These are phyloP conservation scores for Colletotrichum truncatum DNA, from an alignment of 2,329 filamentous ascomycete genomes.

Conservation along the genomic window DNA sequence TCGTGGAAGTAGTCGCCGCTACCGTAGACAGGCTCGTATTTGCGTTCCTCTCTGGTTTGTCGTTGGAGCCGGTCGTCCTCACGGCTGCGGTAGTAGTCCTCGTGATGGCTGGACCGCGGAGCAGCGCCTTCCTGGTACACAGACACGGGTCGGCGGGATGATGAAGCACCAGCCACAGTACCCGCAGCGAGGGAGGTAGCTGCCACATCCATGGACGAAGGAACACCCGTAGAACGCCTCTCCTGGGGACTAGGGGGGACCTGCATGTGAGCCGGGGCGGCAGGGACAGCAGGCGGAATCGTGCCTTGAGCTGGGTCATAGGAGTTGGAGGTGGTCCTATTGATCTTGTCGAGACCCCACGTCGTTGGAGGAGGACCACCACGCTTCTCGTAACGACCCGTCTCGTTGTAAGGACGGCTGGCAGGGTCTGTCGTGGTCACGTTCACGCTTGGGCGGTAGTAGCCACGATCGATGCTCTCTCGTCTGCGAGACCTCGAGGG, in stretches of 20 bases:
- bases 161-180: slow-evolving; percentile 34
- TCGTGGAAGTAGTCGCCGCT: slow-evolving; percentile 52
- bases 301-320: slow-evolving; percentile 61
- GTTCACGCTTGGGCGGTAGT: slow-evolving; percentile 65
- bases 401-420: slow-evolving; percentile 38
- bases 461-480: slow-evolving; percentile 64
- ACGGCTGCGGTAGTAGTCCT: slow-evolving; percentile 58
- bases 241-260: slow-evolving; percentile 46
- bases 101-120: slow-evolving; percentile 52
- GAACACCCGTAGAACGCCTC: slow-evolving; percentile 28
- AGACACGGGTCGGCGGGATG: slow-evolving; percentile 55
- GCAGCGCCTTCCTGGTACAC: slow-evolving; percentile 60
- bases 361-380: slow-evolving; percentile 73
- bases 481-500: slow-evolving; percentile 52
- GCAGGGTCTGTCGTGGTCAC: slow-evolving; percentile 28
- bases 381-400: slow-evolving; percentile 47
- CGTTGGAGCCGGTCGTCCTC: slow-evolving; percentile 57
- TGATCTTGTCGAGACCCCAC: slow-evolving; percentile 76
- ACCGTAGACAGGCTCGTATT: slow-evolving; percentile 42
- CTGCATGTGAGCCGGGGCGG: slow-evolving; percentile 42
- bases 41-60: slow-evolving; percentile 51
- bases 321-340: slow-evolving; percentile 48
- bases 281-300: slow-evolving; percentile 48
- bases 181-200: slow-evolving; percentile 13
- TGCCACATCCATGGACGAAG: slow-evolving; percentile 18